Conservation (phyloP, 805 yeast genomes). For the Crinitomyces ghanaensis region DNA sequence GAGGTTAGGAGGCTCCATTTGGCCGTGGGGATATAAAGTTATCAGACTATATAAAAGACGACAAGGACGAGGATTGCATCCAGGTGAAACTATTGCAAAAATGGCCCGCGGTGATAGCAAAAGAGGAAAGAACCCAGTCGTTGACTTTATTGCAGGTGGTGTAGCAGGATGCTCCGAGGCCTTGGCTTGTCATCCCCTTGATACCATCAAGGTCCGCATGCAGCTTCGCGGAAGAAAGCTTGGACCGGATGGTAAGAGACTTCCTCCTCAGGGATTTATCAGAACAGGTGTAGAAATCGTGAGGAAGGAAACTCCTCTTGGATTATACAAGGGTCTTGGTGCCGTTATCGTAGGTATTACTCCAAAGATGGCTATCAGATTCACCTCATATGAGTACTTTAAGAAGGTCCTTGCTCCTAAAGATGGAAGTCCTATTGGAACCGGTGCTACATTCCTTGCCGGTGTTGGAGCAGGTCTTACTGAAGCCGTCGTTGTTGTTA, state of each 20-base stretch:
- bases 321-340: conserved; percentile 90
- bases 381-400: conserved; percentile 86
- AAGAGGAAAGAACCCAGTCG: conserved; percentile 18
- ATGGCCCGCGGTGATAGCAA: too few relatives aligned
- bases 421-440: conserved; percentile 53
- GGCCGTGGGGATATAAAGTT: too few relatives aligned
- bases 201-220: conserved; percentile 95
- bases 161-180: conserved; percentile 97
- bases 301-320: conserved; percentile 67
- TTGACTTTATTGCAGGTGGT: conserved; percentile 70
- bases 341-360: conserved; percentile 96
- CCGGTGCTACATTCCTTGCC: conserved; percentile 70
- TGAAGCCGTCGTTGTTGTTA: conserved; percentile 89
- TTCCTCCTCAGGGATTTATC: conserved; percentile 74
- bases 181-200: conserved; percentile 95
- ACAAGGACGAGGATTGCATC: too few relatives aligned
- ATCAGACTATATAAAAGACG: too few relatives aligned
- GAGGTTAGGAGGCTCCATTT: too few relatives aligned
- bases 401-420: conserved; percentile 52
- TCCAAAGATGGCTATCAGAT: conserved; percentile 96
- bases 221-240: conserved; percentile 63
- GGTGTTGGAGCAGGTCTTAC: conserved; percentile 98
- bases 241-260: conserved; percentile 11
- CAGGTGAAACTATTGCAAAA: too few relatives aligned
- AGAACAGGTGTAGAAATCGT: conserved; percentile 72